Evolutionary conservation across 768 basidiomycete species (phyloP).

Genomic region (Leccinum olivaceopallidum): DNA sequence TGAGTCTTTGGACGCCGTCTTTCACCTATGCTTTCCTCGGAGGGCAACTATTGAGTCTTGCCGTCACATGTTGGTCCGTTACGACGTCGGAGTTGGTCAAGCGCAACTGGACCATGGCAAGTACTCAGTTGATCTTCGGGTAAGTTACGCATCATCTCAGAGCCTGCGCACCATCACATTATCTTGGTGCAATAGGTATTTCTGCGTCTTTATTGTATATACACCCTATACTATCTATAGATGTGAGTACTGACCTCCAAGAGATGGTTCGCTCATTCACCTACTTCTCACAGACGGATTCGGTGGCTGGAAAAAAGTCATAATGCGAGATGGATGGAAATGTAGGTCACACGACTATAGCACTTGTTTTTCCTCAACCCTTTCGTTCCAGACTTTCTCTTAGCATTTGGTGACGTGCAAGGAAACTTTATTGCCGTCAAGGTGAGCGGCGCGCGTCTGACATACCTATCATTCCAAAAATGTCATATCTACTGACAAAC

Average conservation of each 20-base stretch:
- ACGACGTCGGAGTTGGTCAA: constrained; percentile 72
- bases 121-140: constrained; percentile 82
- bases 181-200: constrained; percentile 52
- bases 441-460: constrained; percentile 32
- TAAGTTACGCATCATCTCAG: constrained; percentile 37
- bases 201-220: constrained; percentile 67
- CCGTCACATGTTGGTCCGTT: constrained; percentile 39
- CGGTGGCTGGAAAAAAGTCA: constrained; percentile 73
- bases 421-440: constrained; percentile 86
- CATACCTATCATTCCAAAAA: background rate
- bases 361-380: background rate
- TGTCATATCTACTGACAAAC: background rate
- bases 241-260: constrained; percentile 49
- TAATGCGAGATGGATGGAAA: constrained; percentile 84
- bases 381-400: constrained; percentile 60
- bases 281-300: constrained; percentile 59
- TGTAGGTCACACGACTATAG: constrained; percentile 45
- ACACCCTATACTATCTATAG: constrained; percentile 90
- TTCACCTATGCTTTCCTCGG: constrained; percentile 30
- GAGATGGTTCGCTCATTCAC: background rate
- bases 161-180: background rate
- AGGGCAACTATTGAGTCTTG: constrained; percentile 27
- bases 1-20: constrained; percentile 31
- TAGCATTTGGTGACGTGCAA: constrained; percentile 82
- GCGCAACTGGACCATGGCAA: constrained; percentile 69